Conservation (phyloP, 2,329 filamentous ascomycete species). For the Aureobasidium vineae region DNA sequence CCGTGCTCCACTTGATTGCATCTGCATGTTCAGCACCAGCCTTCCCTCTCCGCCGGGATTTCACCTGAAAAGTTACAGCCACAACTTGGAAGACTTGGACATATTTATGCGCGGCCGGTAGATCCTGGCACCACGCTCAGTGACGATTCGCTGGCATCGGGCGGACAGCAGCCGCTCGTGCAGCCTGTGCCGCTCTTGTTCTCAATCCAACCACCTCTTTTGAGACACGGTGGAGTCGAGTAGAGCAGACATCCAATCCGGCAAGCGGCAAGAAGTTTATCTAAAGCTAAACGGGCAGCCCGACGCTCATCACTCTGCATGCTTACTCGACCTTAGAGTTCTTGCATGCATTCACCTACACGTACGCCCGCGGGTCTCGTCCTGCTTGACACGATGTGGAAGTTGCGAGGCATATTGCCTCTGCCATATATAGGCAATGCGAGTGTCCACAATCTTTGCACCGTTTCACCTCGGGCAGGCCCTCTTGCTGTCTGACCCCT, state of each 20-base stretch:
- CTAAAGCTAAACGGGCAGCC: constrained; percentile 4
- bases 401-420: constrained; percentile 3
- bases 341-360: constrained; percentile 20
- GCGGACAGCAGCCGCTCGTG: constrained; percentile 13
- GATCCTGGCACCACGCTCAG: constrained; percentile 10
- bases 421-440: constrained; percentile 8
- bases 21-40: constrained; percentile 14
- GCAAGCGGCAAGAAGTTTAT: constrained; percentile 17
- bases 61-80: constrained; percentile 9
- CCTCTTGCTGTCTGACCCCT: neutral
- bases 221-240: constrained; percentile 19
- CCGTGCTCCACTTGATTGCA: constrained; percentile 1
- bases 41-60: constrained; percentile 14
- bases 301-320: constrained; percentile 17
- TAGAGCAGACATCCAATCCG: constrained; percentile 10
- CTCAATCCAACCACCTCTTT: constrained; percentile 24
- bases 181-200: constrained; percentile 11
- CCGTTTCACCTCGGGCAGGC: neutral
- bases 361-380: constrained; percentile 14
- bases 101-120: constrained; percentile 12
- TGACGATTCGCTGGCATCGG: constrained; percentile 16
- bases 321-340: constrained; percentile 24
- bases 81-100: constrained; percentile 19
- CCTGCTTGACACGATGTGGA: neutral
- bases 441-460: neutral